Conservation (phyloP, 768 basidiomycete species). For the Leccinum disarticulatum region DNA sequence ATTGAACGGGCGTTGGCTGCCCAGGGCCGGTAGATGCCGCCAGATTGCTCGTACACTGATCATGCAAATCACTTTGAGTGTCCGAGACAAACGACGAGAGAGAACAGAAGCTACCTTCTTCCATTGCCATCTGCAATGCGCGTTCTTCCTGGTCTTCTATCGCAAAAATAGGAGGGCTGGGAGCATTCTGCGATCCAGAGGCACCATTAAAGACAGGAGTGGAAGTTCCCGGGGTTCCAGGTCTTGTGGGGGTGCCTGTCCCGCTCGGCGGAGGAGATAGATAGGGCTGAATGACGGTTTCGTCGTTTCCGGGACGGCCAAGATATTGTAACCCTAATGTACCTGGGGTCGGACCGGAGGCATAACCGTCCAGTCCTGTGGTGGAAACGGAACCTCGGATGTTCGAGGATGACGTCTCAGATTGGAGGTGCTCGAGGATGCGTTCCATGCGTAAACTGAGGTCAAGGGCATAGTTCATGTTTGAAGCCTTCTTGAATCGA, state of each 20-base stretch:
- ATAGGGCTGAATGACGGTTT: constrained; percentile 31
- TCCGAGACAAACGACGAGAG: constrained; percentile 34
- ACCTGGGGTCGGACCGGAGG: constrained; percentile 32
- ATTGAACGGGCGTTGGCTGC: constrained; percentile 71
- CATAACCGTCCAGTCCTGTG: constrained; percentile 20
- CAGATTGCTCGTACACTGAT: constrained; percentile 51
- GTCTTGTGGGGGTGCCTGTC: constrained; percentile 27
- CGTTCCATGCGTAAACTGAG: constrained; percentile 40
- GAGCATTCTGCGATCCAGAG: constrained; percentile 8
- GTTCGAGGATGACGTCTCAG: constrained; percentile 24
- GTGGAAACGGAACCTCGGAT: constrained; percentile 25
- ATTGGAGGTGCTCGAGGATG: constrained; percentile 31
- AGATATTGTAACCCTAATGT: constrained; percentile 67
- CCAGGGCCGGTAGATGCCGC: constrained; percentile 65
- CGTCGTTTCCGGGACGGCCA: constrained; percentile 63
- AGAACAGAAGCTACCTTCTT: constrained; percentile 42
- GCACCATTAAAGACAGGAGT: constrained; percentile 6
- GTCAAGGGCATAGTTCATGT: constrained; percentile 80
- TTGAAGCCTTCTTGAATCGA: constrained; percentile 91
- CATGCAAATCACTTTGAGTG: constrained; percentile 40
- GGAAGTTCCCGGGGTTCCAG: constrained; percentile 24
- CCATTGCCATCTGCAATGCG: constrained; percentile 50
- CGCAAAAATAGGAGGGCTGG: constrained; percentile 15
- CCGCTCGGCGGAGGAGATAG: constrained; percentile 15
- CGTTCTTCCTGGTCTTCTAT: constrained; percentile 47